Evolutionary conservation across 129 eudicot genomes (phyloP).

Genomic region (Tagetes erecta): DNA sequence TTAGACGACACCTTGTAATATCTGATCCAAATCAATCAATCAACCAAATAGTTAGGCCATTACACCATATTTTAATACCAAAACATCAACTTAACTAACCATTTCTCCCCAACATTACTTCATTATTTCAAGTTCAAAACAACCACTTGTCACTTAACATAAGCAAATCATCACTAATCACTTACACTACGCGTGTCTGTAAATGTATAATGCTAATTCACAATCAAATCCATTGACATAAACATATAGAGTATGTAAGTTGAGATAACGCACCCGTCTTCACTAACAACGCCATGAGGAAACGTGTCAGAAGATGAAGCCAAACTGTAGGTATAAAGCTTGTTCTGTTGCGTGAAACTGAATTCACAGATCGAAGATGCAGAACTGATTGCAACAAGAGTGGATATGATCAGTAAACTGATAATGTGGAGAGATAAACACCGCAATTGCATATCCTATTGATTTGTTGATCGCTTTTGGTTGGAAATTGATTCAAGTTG

Average conservation of each 20-base stretch:
- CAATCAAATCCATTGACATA: conserved; percentile 11
- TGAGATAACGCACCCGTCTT: conserved; percentile 67
- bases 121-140: conserved; percentile 19
- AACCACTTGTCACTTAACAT: conserved; percentile 12
- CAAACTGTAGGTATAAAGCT: conserved; percentile 68
- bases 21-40: conserved; percentile 48
- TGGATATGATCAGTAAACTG: conserved; percentile 26
- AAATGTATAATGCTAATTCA: not conserved
- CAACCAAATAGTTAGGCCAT: conserved; percentile 21
- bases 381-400: conserved; percentile 22
- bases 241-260: conserved; percentile 9
- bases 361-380: conserved; percentile 56
- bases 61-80: not conserved
- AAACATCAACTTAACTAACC: conserved; percentile 16
- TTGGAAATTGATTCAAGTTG: not conserved
- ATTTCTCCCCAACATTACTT: conserved; percentile 8
- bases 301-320: conserved; percentile 46
- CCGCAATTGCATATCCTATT: conserved; percentile 30
- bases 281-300: conserved; percentile 89
- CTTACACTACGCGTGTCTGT: not conserved
- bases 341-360: conserved; percentile 45
- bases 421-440: conserved; percentile 28
- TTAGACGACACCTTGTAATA: conserved; percentile 84
- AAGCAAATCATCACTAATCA: conserved; percentile 9
- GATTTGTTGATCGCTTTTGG: not conserved